Evolutionary conservation across 2,329 filamentous ascomycete species (phyloP).

Genomic region (Exophiala dermatitidis): DNA sequence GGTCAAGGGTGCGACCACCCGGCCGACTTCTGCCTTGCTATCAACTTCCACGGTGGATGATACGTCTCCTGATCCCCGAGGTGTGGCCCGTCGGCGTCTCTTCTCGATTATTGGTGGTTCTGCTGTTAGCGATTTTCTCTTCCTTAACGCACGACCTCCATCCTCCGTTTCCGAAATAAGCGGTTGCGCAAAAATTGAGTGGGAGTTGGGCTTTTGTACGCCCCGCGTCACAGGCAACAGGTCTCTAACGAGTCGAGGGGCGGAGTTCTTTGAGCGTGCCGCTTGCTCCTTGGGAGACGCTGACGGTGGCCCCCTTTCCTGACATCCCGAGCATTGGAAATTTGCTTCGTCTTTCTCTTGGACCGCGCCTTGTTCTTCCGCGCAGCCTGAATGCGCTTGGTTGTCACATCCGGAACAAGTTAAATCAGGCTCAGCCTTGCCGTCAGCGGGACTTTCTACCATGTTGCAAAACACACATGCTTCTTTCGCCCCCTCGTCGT

Average conservation of each 20-base stretch:
- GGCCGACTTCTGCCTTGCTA: constrained; percentile 11
- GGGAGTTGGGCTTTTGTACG: constrained; percentile 58
- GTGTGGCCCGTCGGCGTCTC: constrained; percentile 22
- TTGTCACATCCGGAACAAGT: constrained; percentile 71
- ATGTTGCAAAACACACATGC: constrained; percentile 66
- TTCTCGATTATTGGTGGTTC: constrained; percentile 35
- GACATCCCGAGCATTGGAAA: constrained; percentile 31
- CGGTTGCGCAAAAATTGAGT: constrained; percentile 57
- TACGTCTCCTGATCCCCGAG: constrained; percentile 26
- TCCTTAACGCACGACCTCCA: constrained; percentile 69
- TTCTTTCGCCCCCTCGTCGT: constrained; percentile 19
- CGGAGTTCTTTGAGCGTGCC: constrained; percentile 48
- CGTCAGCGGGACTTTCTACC: constrained; percentile 62
- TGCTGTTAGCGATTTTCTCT: constrained; percentile 72
- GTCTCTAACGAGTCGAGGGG: constrained; percentile 62
- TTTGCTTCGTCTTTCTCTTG: constrained; percentile 34
- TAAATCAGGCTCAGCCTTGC: constrained; percentile 68
- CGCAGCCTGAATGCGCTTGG: constrained; percentile 86
- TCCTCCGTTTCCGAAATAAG: constrained; percentile 41
- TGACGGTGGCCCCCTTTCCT: constrained; percentile 44
- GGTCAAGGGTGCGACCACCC: constrained; percentile 29
- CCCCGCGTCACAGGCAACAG: constrained; percentile 63
- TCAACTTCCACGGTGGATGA: constrained; percentile 12
- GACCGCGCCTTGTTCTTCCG: constrained; percentile 61
- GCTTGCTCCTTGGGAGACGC: constrained; percentile 36